A percentile compares a stretch with the other conserved stretches of the same genome.
Conservation (phyloP, 2,329 filamentous ascomycete species). For the Zymoseptoria pseudotritici region DNA sequence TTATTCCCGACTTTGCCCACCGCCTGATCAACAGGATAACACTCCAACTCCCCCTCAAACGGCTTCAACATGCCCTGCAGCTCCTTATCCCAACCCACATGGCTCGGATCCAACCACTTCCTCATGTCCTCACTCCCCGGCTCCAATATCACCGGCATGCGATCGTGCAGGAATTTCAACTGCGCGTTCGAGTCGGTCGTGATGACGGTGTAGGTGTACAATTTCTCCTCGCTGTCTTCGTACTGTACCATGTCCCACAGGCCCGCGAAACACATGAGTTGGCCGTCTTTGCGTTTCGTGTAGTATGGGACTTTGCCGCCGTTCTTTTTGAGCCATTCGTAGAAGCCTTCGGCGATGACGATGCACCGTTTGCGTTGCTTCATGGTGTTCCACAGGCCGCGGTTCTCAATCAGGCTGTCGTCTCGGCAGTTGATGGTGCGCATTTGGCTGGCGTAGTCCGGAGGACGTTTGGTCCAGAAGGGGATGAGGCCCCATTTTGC, state of each 20-base stretch:
- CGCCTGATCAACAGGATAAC: constrained; percentile 78
- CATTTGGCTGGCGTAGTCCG: constrained; percentile 68
- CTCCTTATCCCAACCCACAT: constrained; percentile 66
- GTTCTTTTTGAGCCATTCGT: constrained; percentile 85
- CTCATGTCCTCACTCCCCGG: constrained; percentile 62
- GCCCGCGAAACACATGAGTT: constrained; percentile 81
- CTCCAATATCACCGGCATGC: constrained; percentile 91
- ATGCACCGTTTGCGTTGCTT: constrained; percentile 84
- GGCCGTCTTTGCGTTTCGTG: constrained; percentile 71
- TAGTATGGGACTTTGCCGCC: constrained; percentile 74
- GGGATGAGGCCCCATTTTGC: constrained; percentile 97
- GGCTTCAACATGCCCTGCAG: constrained; percentile 74
- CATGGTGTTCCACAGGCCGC: constrained; percentile 88
- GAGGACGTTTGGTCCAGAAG: constrained; percentile 82
- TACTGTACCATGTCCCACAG: constrained; percentile 84
- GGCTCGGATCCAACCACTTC: constrained; percentile 70
- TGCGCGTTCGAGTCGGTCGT: constrained; percentile 81
- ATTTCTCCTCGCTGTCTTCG: constrained; percentile 61
- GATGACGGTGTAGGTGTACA: constrained; percentile 88
- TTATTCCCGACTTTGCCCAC: constrained; percentile 94
- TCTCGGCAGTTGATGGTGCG: constrained; percentile 94
- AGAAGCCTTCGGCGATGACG: constrained; percentile 85
- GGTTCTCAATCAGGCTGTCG: constrained; percentile 67
- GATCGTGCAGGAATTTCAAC: constrained; percentile 79
- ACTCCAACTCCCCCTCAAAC: constrained; percentile 69